phyloP scores from a whole-genome alignment of 495 filamentous ascomycete genomes.

The Schizothecium vesticola region DNA sequence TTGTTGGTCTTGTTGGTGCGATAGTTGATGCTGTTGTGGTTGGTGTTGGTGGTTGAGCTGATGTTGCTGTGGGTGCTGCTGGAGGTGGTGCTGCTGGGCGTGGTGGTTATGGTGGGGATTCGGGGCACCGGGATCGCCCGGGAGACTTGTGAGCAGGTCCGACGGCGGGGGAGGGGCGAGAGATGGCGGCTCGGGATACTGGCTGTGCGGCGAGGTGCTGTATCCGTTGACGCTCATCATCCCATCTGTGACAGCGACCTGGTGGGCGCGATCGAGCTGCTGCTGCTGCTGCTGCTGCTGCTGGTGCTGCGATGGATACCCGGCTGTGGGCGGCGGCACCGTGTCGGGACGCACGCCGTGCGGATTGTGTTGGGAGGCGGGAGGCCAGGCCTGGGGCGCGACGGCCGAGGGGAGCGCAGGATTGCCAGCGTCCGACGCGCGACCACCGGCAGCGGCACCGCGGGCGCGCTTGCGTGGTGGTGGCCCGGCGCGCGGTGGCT shows the following conservation, averaged over 20 bases:
- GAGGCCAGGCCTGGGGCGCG: slow-evolving; percentile 14
- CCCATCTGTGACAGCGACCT: slow-evolving; percentile 26
- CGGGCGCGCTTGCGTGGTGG: slow-evolving; percentile 26
- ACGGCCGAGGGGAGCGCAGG: slow-evolving; percentile 15
- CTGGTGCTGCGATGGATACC: slow-evolving; percentile 24
- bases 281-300: not conserved
- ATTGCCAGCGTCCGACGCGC: slow-evolving; percentile 27
- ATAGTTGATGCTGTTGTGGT: not conserved
- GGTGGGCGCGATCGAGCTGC: slow-evolving; percentile 29
- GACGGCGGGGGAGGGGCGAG: slow-evolving; percentile 22
- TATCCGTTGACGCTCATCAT: slow-evolving; percentile 33
- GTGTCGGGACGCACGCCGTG: slow-evolving; percentile 33
- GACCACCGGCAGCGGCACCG: slow-evolving; percentile 1
- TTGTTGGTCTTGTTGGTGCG: slow-evolving; percentile 16
- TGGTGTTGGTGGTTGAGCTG: not conserved
- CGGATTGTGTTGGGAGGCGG: slow-evolving; percentile 11
- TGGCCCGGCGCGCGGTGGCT: slow-evolving; percentile 22
- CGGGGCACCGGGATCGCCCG: slow-evolving; percentile 15
- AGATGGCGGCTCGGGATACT: slow-evolving; percentile 27
- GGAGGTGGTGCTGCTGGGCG: slow-evolving; percentile 19
- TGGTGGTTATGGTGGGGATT: slow-evolving; percentile 19
- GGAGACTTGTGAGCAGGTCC: slow-evolving; percentile 23
- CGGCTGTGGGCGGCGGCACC: slow-evolving; percentile 21
- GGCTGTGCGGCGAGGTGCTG: slow-evolving; percentile 23
- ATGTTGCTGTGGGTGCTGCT: slow-evolving; percentile 13